Percentiles rank a stretch among this genome's conserved stretches.
Evolutionary conservation across 495 filamentous ascomycete species (phyloP).

Genomic region (Penicillium daleae): DNA sequence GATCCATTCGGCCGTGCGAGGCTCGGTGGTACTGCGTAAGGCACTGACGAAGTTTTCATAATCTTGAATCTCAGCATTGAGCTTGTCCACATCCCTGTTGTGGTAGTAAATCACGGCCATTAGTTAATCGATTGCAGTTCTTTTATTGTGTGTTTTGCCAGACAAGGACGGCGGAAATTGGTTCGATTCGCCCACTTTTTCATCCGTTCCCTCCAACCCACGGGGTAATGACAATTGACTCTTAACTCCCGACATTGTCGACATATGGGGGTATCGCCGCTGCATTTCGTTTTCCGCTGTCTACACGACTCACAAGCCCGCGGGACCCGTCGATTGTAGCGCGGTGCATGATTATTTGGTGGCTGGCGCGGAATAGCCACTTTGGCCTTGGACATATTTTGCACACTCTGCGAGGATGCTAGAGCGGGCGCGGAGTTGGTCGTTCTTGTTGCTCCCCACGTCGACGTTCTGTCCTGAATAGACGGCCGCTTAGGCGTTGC

Average conservation of each 20-base stretch:
- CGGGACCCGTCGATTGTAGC: slow-evolving; percentile 50
- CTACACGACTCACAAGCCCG: slow-evolving; percentile 75
- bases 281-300: slow-evolving; percentile 68
- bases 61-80: slow-evolving; percentile 53
- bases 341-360: slow-evolving; percentile 29
- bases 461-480: slow-evolving; percentile 6
- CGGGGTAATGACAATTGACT: slow-evolving; percentile 54
- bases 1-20: slow-evolving; percentile 41
- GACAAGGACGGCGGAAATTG: slow-evolving; percentile 1
- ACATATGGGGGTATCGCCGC: slow-evolving; percentile 60
- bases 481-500: slow-evolving; percentile 19
- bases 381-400: slow-evolving; percentile 37
- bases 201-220: slow-evolving; percentile 60
- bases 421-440: slow-evolving; percentile 13
- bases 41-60: slow-evolving; percentile 54
- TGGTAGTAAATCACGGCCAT: not conserved
- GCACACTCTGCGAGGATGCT: slow-evolving; percentile 1
- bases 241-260: slow-evolving; percentile 59
- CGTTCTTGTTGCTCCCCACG: slow-evolving; percentile 7
- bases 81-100: slow-evolving; percentile 39
- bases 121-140: slow-evolving; percentile 12
- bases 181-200: slow-evolving; percentile 49
- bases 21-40: slow-evolving; percentile 38
- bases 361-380: slow-evolving; percentile 54
- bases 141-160: not conserved